phyloP scores from a whole-genome alignment of 257 asterid genomes.

The Osmanthus fragrans region DNA sequence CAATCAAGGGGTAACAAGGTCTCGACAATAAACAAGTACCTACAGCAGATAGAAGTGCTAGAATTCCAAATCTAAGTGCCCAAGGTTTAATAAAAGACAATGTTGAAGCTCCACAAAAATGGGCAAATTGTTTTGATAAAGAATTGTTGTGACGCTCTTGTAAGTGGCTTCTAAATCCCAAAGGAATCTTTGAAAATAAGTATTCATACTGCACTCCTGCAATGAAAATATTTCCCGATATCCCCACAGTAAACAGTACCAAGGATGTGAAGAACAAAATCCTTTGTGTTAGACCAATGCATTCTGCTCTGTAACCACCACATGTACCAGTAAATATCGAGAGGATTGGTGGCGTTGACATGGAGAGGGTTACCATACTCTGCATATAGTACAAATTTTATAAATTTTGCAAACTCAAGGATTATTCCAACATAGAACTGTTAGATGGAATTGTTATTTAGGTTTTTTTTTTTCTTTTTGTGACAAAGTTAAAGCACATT shows the following conservation, averaged over 20 bases:
- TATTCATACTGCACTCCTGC: no score
- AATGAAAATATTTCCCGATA: no score
- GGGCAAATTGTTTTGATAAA: neutral
- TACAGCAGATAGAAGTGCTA: neutral
- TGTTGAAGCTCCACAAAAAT: neutral
- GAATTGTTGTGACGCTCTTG: no score
- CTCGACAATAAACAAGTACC: neutral
- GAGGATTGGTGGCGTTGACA: conserved; percentile 25
- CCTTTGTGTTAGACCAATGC: conserved; percentile 18
- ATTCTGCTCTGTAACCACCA: neutral
- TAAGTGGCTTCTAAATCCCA: no score
- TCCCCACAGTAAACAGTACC: neutral
- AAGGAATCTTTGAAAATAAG: neutral
- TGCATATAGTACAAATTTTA: neutral
- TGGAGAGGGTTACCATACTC: conserved; percentile 16
- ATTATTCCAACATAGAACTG: neutral
- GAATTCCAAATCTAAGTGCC: neutral
- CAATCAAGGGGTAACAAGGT: no score
- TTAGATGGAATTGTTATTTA: neutral
- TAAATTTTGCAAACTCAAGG: no score
- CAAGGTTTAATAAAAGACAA: neutral
- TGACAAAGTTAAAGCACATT: no score
- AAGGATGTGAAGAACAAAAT: conserved; percentile 20
- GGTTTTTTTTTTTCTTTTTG: no score
- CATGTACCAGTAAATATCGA: conserved; percentile 11